Evolutionary conservation across 306 rosid genomes (phyloP).

Genomic region (Glycyrrhiza uralensis): DNA sequence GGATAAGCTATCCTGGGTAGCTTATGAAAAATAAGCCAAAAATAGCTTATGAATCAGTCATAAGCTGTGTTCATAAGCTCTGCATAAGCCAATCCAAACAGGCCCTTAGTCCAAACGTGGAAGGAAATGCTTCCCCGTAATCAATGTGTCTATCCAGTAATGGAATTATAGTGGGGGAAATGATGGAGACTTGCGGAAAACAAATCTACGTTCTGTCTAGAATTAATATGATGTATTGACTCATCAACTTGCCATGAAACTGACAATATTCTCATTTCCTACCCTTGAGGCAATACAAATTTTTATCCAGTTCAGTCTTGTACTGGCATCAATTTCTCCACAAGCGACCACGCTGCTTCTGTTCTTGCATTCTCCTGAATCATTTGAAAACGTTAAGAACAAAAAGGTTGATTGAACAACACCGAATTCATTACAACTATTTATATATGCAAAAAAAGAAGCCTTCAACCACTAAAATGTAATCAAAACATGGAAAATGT

Average conservation of each 20-base stretch:
- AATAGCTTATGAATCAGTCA: no score
- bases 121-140: not conserved
- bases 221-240: not conserved
- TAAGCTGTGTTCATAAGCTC: no score
- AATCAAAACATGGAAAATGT: not conserved
- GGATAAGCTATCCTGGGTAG: no score
- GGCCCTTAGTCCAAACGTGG: no score
- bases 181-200: not conserved
- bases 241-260: conserved; percentile 2
- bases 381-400: not conserved
- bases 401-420: not conserved
- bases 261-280: not conserved
- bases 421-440: not conserved
- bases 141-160: not conserved
- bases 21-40: no score
- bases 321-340: conserved; percentile 46
- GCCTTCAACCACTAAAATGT: not conserved
- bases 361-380: conserved; percentile 71
- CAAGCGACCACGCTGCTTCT: conserved; percentile 46
- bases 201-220: not conserved
- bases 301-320: conserved; percentile 16
- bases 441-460: not conserved
- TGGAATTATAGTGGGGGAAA: not conserved
- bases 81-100: no score
- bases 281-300: not conserved